Percentiles rank a stretch among this genome's conserved stretches.
Evolutionary conservation across 2,329 filamentous ascomycete genomes (phyloP).

Genomic region (Pseudovirgaria hyperparasitica): DNA sequence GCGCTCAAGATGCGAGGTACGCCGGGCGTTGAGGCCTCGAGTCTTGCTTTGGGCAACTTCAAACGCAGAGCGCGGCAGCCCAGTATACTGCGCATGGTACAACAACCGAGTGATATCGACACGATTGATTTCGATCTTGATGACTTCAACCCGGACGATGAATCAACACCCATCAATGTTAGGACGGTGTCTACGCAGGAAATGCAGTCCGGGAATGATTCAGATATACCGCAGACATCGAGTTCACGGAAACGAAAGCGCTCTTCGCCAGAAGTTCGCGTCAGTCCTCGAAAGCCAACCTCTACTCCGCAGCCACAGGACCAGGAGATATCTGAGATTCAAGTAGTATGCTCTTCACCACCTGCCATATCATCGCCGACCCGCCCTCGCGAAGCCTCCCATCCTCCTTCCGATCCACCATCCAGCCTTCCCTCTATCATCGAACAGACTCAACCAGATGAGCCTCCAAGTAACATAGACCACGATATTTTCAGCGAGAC

Average conservation of each 20-base stretch:
- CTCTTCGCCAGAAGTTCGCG: constrained; percentile 5
- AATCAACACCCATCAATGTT: constrained; percentile 52
- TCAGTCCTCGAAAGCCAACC: not conserved
- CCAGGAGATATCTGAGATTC: constrained; percentile 15
- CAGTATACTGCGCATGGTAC: constrained; percentile 37
- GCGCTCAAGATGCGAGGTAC: constrained; percentile 30
- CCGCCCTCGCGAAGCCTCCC: constrained; percentile 16
- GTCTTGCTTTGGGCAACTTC: constrained; percentile 38
- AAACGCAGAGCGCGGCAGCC: constrained; percentile 35
- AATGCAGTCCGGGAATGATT: constrained; percentile 14
- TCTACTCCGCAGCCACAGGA: constrained; percentile 1
- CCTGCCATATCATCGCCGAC: constrained; percentile 17
- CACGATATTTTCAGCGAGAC: constrained; percentile 24
- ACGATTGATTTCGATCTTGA: constrained; percentile 30
- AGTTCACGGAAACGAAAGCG: constrained; percentile 27
- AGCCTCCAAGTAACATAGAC: constrained; percentile 19
- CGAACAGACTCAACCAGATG: constrained; percentile 3
- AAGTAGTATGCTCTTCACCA: constrained; percentile 27
- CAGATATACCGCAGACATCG: constrained; percentile 13
- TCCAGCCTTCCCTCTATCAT: constrained; percentile 5
- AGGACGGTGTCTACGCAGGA: constrained; percentile 13
- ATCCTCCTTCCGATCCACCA: constrained; percentile 21
- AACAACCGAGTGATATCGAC: constrained; percentile 31
- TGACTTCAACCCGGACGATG: constrained; percentile 49
- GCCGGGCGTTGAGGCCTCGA: constrained; percentile 31